phyloP scores from a whole-genome alignment of 2,329 filamentous ascomycete species.

The Arachnopeziza araneosa region DNA sequence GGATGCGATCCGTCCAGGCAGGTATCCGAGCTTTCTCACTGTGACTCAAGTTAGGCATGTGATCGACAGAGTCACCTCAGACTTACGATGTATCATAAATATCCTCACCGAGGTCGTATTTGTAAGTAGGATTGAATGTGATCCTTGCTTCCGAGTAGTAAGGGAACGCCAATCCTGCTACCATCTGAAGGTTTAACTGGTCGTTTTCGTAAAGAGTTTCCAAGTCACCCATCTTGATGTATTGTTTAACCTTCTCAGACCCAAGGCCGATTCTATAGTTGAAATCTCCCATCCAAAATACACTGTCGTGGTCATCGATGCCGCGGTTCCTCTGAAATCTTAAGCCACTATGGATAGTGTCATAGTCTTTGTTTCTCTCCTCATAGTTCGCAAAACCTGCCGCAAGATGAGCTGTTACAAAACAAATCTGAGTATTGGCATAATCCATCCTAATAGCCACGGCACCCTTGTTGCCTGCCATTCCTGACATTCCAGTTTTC shows the following conservation, averaged over 20 bases:
- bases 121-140: slow-evolving; percentile 89
- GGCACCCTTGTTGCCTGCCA: slow-evolving; percentile 96
- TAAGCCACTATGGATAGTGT: slow-evolving; percentile 60
- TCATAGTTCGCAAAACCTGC: slow-evolving; percentile 97
- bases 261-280: slow-evolving; percentile 91
- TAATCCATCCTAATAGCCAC: slow-evolving; percentile 95
- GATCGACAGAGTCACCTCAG: not conserved
- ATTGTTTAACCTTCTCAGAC: slow-evolving; percentile 68
- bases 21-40: slow-evolving; percentile 91
- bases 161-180: slow-evolving; percentile 80
- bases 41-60: not conserved
- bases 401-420: slow-evolving; percentile 93
- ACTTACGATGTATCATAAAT: slow-evolving; percentile 84
- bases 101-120: slow-evolving; percentile 85
- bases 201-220: slow-evolving; percentile 85
- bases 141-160: slow-evolving; percentile 90
- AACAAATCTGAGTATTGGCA: slow-evolving; percentile 86
- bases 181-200: slow-evolving; percentile 95
- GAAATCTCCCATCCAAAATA: slow-evolving; percentile 96
- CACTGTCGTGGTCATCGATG: slow-evolving; percentile 84
- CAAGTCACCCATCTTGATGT: slow-evolving; percentile 68
- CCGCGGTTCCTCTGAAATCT: slow-evolving; percentile 85
- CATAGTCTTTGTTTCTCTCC: slow-evolving; percentile 90
- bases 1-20: slow-evolving; percentile 92
- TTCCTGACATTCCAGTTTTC: slow-evolving; percentile 90